phyloP scores from a whole-genome alignment of 1,139 yeast genomes.

The Nadsonia starkeyi-henricii region DNA sequence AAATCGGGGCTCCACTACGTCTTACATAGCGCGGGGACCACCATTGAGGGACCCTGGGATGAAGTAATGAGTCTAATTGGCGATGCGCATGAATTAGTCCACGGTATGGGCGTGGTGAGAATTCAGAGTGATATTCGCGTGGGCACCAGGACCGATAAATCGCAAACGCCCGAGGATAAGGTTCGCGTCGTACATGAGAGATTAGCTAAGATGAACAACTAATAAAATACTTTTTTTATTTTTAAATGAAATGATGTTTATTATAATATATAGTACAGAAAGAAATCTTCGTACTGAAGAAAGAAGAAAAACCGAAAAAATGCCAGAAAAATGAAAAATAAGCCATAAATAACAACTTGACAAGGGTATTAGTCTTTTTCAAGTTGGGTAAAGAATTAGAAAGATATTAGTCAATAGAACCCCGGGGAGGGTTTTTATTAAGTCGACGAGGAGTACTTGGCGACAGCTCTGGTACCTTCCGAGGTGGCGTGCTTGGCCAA shows the following conservation, averaged over 20 bases:
- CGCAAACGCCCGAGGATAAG: constrained; percentile 22
- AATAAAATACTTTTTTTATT: background rate
- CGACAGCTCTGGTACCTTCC: constrained; percentile 99
- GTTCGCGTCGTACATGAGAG: constrained; percentile 16
- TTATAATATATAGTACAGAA: background rate
- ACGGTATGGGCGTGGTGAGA: constrained; percentile 53
- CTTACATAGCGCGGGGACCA: constrained; percentile 81
- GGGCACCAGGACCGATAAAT: constrained; percentile 40
- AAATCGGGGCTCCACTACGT: constrained; percentile 50
- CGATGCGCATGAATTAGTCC: constrained; percentile 59
- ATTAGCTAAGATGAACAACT: constrained; percentile 5
- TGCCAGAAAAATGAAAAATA: background rate
- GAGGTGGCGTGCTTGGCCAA: constrained; percentile 98
- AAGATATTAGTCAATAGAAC: no score
- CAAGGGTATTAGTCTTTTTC: no score
- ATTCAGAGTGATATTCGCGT: constrained; percentile 77
- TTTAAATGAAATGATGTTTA: no score
- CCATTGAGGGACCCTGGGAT: constrained; percentile 78
- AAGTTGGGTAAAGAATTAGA: no score
- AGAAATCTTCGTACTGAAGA: background rate
- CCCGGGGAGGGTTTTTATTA: background rate
- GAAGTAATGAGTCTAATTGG: constrained; percentile 72
- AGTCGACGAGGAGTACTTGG: constrained; percentile 77
- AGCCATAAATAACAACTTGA: background rate
- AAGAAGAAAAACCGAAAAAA: background rate